A percentile compares a stretch with the other conserved stretches of the same genome.
These are phyloP conservation scores for Penicillium oxalicum DNA, from an alignment of 2,329 filamentous ascomycete genomes.

Conservation along the genomic window DNA sequence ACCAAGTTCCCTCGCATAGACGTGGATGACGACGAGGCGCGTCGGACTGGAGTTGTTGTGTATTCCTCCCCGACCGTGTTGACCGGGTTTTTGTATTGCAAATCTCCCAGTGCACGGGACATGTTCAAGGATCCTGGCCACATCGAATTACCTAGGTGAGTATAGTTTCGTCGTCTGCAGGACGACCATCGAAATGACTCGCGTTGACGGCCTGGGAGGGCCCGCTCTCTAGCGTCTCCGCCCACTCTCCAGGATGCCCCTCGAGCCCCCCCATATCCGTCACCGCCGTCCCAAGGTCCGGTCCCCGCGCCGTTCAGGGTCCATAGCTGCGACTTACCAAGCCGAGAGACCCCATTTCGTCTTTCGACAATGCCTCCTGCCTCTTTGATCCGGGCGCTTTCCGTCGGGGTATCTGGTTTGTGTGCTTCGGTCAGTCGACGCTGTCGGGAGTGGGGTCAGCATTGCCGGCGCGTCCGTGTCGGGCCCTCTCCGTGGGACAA, in stretches of 20 bases:
- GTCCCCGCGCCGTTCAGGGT: neutral
- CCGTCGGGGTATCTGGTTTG: slow-evolving; percentile 26
- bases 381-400: slow-evolving; percentile 27
- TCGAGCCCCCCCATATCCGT: neutral
- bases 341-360: slow-evolving; percentile 23
- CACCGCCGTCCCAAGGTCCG: neutral
- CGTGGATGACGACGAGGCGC: slow-evolving; percentile 15
- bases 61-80: slow-evolving; percentile 18
- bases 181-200: too few relatives aligned
- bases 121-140: slow-evolving; percentile 30
- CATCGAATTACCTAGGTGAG: neutral
- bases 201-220: too few relatives aligned
- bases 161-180: neutral
- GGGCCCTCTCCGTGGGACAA: neutral
- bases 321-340: slow-evolving; percentile 19
- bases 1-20: slow-evolving; percentile 25
- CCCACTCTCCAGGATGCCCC: neutral
- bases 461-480: too few relatives aligned
- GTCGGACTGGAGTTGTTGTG: slow-evolving; percentile 10
- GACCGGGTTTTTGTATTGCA: slow-evolving; percentile 35
- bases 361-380: slow-evolving; percentile 27
- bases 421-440: slow-evolving; percentile 30
- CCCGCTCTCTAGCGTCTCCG: neutral
- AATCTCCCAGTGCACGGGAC: slow-evolving; percentile 33
- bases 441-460: slow-evolving; percentile 9